Evolutionary conservation across 768 basidiomycete genomes (phyloP), one percentile per base, ranked within the genome.

Genomic region (Termitomyces sp.): DNA sequence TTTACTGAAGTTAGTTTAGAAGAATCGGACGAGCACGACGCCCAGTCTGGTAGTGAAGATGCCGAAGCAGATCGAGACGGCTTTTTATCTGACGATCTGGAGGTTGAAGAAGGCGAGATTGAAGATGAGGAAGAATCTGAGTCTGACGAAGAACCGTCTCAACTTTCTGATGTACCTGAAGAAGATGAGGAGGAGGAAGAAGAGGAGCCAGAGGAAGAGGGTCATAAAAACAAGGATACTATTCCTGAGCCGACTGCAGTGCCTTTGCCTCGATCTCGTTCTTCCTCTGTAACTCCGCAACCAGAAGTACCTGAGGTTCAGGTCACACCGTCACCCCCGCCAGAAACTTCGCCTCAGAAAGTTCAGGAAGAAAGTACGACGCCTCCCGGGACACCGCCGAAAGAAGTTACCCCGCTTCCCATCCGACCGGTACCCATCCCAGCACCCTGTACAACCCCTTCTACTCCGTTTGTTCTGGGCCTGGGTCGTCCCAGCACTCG

Each of bases 341-440:
- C 76, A 34, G 69, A 75, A 20, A 68, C 72, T 31, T 67, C 67
- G 9, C 55, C 59, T 25, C 60, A 68, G 66, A 72, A 73, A 8
- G 69, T 68, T 25, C 68, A 73, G 48, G 82, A 82, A 52, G 70
- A 73, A 36, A 86, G 80, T 63, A 84, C 85, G 0, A 90, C 88
- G 10, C 86, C 88, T 11, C 86, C 87, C 15, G 83, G 80, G 2
- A 85, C 87, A n/a, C 88, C 88, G 0, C 67, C 72, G 29, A 84
- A 80, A 64, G 75, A 78, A 42, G 32, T 67, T 32, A 43, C 79
- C n/a, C 76, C 82, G 45, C 74, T 74, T 15, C 59, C 76, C 11
- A 67, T 73, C 37, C 68, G 63, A 50, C 55, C 66, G 38, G 64
- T 52, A 6, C 31, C 70, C 14, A 67, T 73, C 2, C 67, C 74